Base-by-base conservation (phyloP, 1,284 basidiomycete genomes). In the Puccinia hordei region DNA sequence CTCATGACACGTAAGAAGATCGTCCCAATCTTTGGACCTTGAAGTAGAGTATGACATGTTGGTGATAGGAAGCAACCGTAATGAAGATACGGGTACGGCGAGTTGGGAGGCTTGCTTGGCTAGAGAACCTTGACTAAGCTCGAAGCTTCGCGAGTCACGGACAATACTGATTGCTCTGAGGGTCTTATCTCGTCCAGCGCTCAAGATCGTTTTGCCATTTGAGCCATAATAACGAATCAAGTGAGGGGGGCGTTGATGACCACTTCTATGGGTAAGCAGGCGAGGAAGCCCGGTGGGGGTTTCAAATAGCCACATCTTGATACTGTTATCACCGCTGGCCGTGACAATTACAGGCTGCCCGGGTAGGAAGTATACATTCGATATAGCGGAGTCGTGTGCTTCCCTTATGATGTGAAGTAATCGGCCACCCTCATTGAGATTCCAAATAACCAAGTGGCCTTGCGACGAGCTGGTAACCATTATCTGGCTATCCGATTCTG, bases 291-390 rank as follows among this genome's bases (percentile, higher is more conserved):
- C 88, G 0, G 92, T 92, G 0, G 93, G 93, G 0, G 94, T 92
- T 85, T 99, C 97, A 83, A 98, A 97, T 66, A 97, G 87, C 96
- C 97, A 99, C 76, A 94, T 93, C 88, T 96, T 96, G 81, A 98
- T 89, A 84, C 93, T 93, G 84, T 98, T 98, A 85, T 98, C 95
- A 82, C 92, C 92, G 27, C 93, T 92, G 0, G 92, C 93, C 66
- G 91, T 93, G 81, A 97, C 88, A 73, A 98, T 87, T 24, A 98
- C 87, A 8, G 94, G 93, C 84, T 98, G 95, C 3, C 94, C 92
- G 4, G 93, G 90, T 17, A 97, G 89, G 93, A 94, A 98, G 84
- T 95, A 91, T 10, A 95, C 86, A 0, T 91, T 89, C 53, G 90
- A 90, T 27, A 97, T 90, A 6, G 90, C 89, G 49, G 91, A 90